phyloP scores from a whole-genome alignment of 129 eudicot genomes.

The Erigeron canadensis region DNA sequence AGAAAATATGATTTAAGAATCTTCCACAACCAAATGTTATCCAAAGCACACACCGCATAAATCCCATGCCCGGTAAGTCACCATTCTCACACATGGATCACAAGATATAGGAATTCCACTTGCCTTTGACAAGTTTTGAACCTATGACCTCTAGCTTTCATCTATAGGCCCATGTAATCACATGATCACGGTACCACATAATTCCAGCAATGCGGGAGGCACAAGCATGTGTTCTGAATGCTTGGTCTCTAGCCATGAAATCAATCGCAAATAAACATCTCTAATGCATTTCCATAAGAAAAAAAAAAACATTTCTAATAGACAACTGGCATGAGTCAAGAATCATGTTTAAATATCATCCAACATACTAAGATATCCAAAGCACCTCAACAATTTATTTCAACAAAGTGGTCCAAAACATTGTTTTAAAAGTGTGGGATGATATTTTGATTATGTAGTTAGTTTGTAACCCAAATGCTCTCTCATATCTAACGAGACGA shows the following conservation, averaged over 20 bases:
- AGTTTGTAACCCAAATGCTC: not conserved
- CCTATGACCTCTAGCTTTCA: too few relatives aligned
- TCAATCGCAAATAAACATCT: not conserved
- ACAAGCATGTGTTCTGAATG: constrained; percentile 3
- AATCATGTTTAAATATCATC: not conserved
- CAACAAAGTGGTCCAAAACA: constrained; percentile 10
- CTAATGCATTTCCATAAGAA: too few relatives aligned
- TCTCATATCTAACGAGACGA: constrained; percentile 4
- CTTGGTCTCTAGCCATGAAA: not conserved
- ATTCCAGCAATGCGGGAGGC: constrained; percentile 10
- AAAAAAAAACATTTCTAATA: too few relatives aligned
- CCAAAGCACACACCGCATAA: too few relatives aligned
- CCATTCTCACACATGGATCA: too few relatives aligned
- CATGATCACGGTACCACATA: too few relatives aligned
- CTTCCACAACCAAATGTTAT: not conserved
- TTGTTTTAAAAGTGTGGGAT: constrained; percentile 1
- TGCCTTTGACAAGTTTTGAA: too few relatives aligned
- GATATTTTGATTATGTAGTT: not conserved
- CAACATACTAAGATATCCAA: not conserved
- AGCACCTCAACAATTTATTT: constrained; percentile 16
- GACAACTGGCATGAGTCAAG: not conserved
- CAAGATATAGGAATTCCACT: too few relatives aligned
- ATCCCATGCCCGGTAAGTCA: too few relatives aligned
- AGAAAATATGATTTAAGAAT: too few relatives aligned
- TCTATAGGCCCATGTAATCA: too few relatives aligned